Conservation (phyloP, 352 stramenopile species). For the Aphanomyces euteiches region DNA sequence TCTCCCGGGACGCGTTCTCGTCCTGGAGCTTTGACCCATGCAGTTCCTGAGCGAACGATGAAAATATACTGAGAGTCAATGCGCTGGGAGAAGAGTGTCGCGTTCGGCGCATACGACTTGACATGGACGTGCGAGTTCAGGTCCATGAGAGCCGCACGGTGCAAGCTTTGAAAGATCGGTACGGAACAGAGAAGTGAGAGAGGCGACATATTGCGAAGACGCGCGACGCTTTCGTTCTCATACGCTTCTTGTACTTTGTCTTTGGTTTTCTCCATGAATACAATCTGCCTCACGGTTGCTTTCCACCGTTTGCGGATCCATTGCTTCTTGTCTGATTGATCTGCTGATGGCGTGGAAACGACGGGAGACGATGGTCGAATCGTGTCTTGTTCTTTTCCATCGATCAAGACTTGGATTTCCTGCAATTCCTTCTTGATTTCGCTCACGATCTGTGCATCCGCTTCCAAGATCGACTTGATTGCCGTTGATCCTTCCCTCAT, state of each 20-base stretch:
- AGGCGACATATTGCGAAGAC: conserved; percentile 14
- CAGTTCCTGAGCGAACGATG: conserved; percentile 5
- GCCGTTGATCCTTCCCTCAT: background rate
- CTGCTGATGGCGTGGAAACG: background rate
- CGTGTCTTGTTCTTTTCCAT: background rate
- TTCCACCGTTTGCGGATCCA: conserved; percentile 12
- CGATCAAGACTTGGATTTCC: conserved; percentile 9
- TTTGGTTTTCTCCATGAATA: conserved; percentile 34
- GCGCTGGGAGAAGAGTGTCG: conserved; percentile 3
- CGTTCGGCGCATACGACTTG: background rate
- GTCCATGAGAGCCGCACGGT: background rate
- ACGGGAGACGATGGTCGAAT: background rate
- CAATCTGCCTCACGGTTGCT: conserved; percentile 17
- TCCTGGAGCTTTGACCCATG: conserved; percentile 16
- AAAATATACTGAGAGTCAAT: background rate
- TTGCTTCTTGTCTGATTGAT: background rate
- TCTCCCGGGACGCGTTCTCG: background rate
- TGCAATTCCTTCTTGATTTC: conserved; percentile 24
- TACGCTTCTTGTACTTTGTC: conserved; percentile 26
- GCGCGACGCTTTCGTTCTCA: conserved; percentile 19
- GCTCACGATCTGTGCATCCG: conserved; percentile 4
- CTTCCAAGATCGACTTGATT: conserved; percentile 17
- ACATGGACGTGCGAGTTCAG: conserved; percentile 1
- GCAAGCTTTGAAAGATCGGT: conserved; percentile 8
- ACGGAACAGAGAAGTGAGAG: conserved; percentile 24